Conservation (phyloP, 768 basidiomycete species). For the Pholiota molesta region DNA sequence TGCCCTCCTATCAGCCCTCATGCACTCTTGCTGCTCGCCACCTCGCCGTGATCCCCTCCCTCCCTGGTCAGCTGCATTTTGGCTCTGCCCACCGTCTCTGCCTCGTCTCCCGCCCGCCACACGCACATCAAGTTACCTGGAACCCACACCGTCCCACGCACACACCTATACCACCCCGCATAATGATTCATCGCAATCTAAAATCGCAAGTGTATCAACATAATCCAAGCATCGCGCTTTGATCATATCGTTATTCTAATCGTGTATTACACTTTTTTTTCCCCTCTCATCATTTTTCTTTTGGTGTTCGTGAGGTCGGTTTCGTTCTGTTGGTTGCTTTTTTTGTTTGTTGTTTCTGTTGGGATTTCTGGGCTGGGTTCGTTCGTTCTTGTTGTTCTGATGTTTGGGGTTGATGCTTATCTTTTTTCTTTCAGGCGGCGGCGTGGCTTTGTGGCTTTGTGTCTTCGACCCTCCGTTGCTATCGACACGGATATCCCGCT, state of each 20-base stretch:
- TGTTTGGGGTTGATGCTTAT: not conserved
- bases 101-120: not conserved
- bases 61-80: not conserved
- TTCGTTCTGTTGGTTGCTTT: not conserved
- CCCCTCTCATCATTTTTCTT: not conserved
- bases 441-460: not conserved
- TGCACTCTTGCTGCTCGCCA: not conserved
- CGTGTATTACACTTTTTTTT: slow-evolving; percentile 19
- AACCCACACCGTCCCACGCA: slow-evolving; percentile 6
- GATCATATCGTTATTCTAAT: slow-evolving; percentile 25
- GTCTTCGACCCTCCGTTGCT: too few species aligned
- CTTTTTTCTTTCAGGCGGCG: not conserved
- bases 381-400: not conserved
- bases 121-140: not conserved
- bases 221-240: slow-evolving; percentile 19
- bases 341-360: not conserved
- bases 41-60: not conserved
- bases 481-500: not conserved
- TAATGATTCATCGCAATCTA: slow-evolving; percentile 18
- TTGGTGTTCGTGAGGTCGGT: slow-evolving; percentile 6
- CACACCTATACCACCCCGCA: slow-evolving; percentile 21
- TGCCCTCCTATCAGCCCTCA: slow-evolving; percentile 6
- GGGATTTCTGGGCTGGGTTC: not conserved
- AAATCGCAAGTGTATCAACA: slow-evolving; percentile 25
- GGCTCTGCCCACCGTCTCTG: not conserved